Evolutionary conservation across 2,329 filamentous ascomycete genomes (phyloP).

Genomic region (Mariannaea elegans): DNA sequence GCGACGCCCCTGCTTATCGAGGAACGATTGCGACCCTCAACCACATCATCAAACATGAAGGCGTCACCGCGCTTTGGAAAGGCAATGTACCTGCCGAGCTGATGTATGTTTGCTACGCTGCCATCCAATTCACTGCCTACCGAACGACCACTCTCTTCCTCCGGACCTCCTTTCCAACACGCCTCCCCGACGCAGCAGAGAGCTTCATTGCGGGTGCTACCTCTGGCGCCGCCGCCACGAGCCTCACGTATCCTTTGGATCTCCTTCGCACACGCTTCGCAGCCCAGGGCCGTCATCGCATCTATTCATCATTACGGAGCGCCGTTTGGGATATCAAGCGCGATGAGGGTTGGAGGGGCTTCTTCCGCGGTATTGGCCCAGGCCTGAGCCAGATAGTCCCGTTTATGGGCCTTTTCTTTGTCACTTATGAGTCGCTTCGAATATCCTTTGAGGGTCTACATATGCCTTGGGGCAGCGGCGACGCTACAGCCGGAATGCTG

Average conservation of each 20-base stretch:
- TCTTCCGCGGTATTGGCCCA: conserved; percentile 87
- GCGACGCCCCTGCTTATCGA: conserved; percentile 67
- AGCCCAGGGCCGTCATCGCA: conserved; percentile 82
- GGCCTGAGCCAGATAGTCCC: conserved; percentile 89
- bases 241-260: conserved; percentile 89
- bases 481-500: conserved; percentile 82
- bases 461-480: conserved; percentile 77
- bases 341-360: conserved; percentile 80
- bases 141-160: conserved; percentile 76
- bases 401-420: conserved; percentile 97
- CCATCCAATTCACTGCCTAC: conserved; percentile 90
- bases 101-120: conserved; percentile 91
- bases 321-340: conserved; percentile 77
- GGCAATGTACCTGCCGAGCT: conserved; percentile 96
- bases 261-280: conserved; percentile 93
- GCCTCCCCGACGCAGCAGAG: conserved; percentile 73
- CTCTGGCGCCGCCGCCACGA: conserved; percentile 84
- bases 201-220: conserved; percentile 85
- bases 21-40: conserved; percentile 80
- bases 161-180: conserved; percentile 54
- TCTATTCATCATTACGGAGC: conserved; percentile 77
- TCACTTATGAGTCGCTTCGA: conserved; percentile 82
- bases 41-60: conserved; percentile 82
- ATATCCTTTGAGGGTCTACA: conserved; percentile 63
- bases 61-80: conserved; percentile 91